Conservation (phyloP, 202 grass and related monocot genomes). For the Saccharum hybrid region DNA sequence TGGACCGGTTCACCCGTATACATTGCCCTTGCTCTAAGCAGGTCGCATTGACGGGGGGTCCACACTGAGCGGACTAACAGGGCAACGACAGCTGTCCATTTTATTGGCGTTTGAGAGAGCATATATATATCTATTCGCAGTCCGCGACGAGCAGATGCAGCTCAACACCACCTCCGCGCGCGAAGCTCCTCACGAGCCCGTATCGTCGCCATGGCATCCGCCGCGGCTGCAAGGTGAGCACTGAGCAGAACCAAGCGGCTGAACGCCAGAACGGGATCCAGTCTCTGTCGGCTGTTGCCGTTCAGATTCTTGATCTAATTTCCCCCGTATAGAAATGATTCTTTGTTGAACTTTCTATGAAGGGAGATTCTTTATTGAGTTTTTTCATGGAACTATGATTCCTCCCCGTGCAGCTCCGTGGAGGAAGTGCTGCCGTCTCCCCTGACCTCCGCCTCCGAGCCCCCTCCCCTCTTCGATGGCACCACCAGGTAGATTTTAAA, state of each 20-base stretch:
- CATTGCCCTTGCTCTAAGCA: too few relatives aligned
- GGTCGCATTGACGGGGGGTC: too few relatives aligned
- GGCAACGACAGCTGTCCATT: too few relatives aligned
- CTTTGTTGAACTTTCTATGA: not conserved
- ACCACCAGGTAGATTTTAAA: constrained; percentile 64
- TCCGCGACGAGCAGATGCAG: not conserved
- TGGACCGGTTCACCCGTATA: too few relatives aligned
- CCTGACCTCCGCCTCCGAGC: constrained; percentile 63
- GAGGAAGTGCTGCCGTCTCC: constrained; percentile 61
- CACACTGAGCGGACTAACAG: too few relatives aligned
- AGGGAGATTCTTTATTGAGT: not conserved
- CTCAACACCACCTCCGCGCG: not conserved
- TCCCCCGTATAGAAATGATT: not conserved
- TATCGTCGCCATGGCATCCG: constrained; percentile 47
- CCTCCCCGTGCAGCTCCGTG: constrained; percentile 35
- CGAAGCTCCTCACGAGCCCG: not conserved
- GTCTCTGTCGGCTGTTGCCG: too few relatives aligned
- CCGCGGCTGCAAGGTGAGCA: constrained; percentile 41
- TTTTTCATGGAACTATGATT: constrained; percentile 16
- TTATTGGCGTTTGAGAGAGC: too few relatives aligned
- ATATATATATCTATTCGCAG: not conserved
- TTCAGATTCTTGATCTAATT: not conserved
- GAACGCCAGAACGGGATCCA: not conserved
- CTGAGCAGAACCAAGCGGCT: not conserved
- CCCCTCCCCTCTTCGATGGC: constrained; percentile 75